Base-by-base conservation (phyloP, 352 stramenopile species). In the Globisporangium abappressorium region DNA sequence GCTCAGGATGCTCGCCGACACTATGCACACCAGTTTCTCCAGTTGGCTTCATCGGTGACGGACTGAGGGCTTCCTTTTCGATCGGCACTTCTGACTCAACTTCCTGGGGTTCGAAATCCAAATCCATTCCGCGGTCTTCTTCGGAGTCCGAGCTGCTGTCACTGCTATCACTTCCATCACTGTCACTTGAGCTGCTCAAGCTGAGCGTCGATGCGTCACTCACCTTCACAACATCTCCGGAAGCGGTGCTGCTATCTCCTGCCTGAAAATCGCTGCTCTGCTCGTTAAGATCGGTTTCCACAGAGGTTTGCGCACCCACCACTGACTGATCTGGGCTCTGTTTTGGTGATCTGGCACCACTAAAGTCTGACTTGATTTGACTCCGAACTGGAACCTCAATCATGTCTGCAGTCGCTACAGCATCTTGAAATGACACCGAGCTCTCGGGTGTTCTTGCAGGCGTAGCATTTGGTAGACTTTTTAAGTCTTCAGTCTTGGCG, bases 91-190 rank as follows among this genome's bases (percentile, higher is more conserved):
- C 69, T 4, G 18, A 11, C 43, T 70, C 64, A 57, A 30, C 49
- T 15, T 33, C 49, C 28, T 57, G 9, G 49, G 49, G 22, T 7
- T 57, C n/a, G 22, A 33, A 57, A 26, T 73, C 55, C 38, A 33
- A 57, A 26, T 73, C 55, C 38, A 65, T 41, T 15, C 33, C 51
- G 3, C 51, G 47, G 2, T 66, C 68, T 5, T 68, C 67, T 22
- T 75, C 68, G 2, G 33, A 41, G n/a, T 68, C 51, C 1, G 49
- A 43, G 49, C 72, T 79, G 30, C 71, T 75, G 6, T 73, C 70
- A 68, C 73, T 79, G 49, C 69, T 81, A 14, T 49, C 51, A 38
- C 71, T 74, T 43, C 65, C 76, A 18, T 43, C 72, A 47, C 70
- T 79, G 15, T 53, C 73, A 20, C 75, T 80, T 34, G 67, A 79